Evolutionary conservation across 345 rosid species (phyloP).

Genomic region (Eutrema japonicum): DNA sequence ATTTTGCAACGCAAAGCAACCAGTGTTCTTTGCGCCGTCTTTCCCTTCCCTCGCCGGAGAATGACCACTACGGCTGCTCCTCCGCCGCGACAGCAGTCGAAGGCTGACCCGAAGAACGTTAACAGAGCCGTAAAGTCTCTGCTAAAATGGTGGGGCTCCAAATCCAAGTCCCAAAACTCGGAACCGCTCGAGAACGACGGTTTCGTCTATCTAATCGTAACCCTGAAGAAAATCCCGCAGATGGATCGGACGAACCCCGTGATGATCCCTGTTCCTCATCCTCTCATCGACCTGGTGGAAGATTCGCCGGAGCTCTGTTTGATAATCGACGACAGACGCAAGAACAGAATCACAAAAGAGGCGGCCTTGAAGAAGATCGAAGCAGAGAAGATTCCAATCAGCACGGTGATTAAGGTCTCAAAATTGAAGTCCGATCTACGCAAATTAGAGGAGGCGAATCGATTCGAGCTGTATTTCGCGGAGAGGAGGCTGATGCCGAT

Average conservation of each 20-base stretch:
- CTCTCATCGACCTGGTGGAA: slow-evolving; percentile 46
- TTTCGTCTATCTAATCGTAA: slow-evolving; percentile 57
- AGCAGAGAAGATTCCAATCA: slow-evolving; percentile 52
- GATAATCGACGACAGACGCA: slow-evolving; percentile 69
- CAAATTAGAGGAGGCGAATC: neutral
- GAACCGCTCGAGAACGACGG: slow-evolving; percentile 63
- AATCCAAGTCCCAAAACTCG: slow-evolving; percentile 49
- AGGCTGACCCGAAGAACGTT: slow-evolving; percentile 42
- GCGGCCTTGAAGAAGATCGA: slow-evolving; percentile 63
- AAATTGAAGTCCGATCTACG: slow-evolving; percentile 42
- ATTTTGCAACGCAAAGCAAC: slow-evolving; percentile 3
- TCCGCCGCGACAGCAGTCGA: slow-evolving; percentile 26
- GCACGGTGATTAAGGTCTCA: slow-evolving; percentile 60
- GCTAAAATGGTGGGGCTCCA: slow-evolving; percentile 60
- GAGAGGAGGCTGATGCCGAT: slow-evolving; percentile 40
- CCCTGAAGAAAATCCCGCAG: slow-evolving; percentile 64
- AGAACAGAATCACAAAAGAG: slow-evolving; percentile 70
- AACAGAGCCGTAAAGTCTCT: slow-evolving; percentile 64
- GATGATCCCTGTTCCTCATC: slow-evolving; percentile 60
- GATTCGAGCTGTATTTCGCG: slow-evolving; percentile 32
- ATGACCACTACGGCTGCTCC: slow-evolving; percentile 22
- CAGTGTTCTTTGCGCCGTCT: slow-evolving; percentile 8
- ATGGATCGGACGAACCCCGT: slow-evolving; percentile 54
- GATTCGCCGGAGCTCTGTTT: slow-evolving; percentile 61
- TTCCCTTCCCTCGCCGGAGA: slow-evolving; percentile 27